Conservation (phyloP, 2,329 filamentous ascomycete genomes). For the Trichoderma endophyticum region DNA sequence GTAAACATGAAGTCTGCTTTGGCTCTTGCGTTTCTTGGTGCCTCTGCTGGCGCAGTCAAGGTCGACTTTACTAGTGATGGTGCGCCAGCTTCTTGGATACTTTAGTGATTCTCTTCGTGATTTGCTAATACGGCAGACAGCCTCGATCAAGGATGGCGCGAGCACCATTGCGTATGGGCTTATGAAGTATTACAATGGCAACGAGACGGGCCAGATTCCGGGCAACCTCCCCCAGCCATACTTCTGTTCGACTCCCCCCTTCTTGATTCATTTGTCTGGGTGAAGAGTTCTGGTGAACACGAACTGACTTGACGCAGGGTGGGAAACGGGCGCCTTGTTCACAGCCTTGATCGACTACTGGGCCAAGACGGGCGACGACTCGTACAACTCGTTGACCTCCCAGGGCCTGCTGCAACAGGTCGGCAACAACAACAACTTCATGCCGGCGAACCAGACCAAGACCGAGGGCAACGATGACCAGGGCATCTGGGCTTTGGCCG, state of each 20-base stretch:
- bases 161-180: slow-evolving; percentile 39
- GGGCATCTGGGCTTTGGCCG: slow-evolving; percentile 72
- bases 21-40: slow-evolving; percentile 11
- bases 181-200: slow-evolving; percentile 45
- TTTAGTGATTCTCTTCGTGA: background rate
- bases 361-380: slow-evolving; percentile 58
- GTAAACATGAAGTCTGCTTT: background rate
- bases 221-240: slow-evolving; percentile 52
- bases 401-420: slow-evolving; percentile 55
- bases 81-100: background rate
- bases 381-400: slow-evolving; percentile 54
- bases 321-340: slow-evolving; percentile 14
- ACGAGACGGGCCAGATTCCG: slow-evolving; percentile 48
- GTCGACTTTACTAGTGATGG: background rate
- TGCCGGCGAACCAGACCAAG: slow-evolving; percentile 55
- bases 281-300: background rate
- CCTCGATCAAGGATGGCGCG: slow-evolving; percentile 30
- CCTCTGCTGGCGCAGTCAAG: slow-evolving; percentile 2
- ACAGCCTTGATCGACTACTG: slow-evolving; percentile 61
- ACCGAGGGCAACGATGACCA: slow-evolving; percentile 64
- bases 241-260: slow-evolving; percentile 44
- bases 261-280: background rate
- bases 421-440: slow-evolving; percentile 52
- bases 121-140: background rate
- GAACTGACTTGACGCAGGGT: background rate